phyloP scores from a whole-genome alignment of 345 rosid species.

The Populus ilicifolia region DNA sequence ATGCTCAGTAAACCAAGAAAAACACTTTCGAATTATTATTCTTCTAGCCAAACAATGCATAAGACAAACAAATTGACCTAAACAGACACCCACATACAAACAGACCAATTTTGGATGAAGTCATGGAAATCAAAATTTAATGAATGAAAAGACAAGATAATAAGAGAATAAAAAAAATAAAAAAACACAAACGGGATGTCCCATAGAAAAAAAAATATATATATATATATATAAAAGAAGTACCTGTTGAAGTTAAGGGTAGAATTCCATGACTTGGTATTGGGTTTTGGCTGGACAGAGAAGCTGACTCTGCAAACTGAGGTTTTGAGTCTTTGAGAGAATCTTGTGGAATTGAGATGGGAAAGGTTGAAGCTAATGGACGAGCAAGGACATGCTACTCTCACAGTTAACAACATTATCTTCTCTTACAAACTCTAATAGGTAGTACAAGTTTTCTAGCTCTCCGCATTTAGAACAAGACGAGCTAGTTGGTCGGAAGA shows the following conservation, averaged over 20 bases:
- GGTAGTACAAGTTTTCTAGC: background rate
- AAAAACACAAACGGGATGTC: conserved; percentile 11
- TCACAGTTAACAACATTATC: conserved; percentile 69
- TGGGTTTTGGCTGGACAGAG: conserved; percentile 41
- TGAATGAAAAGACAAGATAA: background rate
- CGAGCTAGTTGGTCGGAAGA: too few relatives aligned
- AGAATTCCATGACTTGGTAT: conserved; percentile 34
- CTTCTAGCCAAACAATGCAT: background rate
- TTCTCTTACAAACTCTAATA: conserved; percentile 2
- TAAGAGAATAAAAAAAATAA: conserved; percentile 2
- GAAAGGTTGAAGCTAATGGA: conserved; percentile 24
- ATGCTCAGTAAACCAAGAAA: background rate
- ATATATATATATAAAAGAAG: background rate
- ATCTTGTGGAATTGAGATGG: conserved; percentile 22
- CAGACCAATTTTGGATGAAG: background rate
- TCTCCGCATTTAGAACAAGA: too few relatives aligned
- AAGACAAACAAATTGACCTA: background rate
- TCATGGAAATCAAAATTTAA: background rate
- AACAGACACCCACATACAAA: background rate
- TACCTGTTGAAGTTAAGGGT: conserved; percentile 41
- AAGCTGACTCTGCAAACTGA: conserved; percentile 42
- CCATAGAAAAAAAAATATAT: background rate
- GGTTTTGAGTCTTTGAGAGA: conserved; percentile 28
- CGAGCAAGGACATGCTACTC: conserved; percentile 40
- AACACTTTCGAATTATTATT: background rate